A percentile compares a stretch with the other conserved stretches of the same genome.
These are phyloP conservation scores for Linum tenue DNA, from an alignment of 345 rosid genomes.

Conservation along the genomic window DNA sequence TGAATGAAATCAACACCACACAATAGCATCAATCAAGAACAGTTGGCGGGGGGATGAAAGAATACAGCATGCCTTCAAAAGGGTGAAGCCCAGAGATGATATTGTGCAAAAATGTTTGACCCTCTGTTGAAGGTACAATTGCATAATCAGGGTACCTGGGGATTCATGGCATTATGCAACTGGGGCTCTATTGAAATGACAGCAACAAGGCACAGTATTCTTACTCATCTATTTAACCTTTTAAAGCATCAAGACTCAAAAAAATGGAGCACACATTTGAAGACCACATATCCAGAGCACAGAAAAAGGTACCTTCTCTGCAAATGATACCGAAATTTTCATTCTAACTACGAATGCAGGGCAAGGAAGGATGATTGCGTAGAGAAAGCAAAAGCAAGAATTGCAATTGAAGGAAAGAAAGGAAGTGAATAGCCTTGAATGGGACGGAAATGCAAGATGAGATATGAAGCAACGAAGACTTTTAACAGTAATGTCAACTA, in stretches of 20 bases:
- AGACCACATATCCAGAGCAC: too few species aligned
- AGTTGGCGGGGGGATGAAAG: neutral
- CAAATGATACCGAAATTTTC: neutral
- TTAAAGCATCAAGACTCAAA: too few species aligned
- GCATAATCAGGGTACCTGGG: too few species aligned
- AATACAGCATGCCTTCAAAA: neutral
- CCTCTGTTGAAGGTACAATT: too few species aligned
- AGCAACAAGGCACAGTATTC: too few species aligned
- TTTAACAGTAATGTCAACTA: neutral
- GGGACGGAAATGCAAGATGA: neutral
- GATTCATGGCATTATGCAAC: too few species aligned
- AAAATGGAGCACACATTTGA: too few species aligned
- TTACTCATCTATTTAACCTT: too few species aligned
- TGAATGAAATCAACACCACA: neutral
- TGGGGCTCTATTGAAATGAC: too few species aligned
- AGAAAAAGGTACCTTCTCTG: neutral
- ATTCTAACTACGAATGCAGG: neutral
- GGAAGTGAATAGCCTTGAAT: neutral
- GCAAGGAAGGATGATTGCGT: neutral
- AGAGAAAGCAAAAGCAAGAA: neutral
- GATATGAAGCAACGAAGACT: neutral
- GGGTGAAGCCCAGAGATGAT: neutral
- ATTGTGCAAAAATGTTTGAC: too few species aligned
- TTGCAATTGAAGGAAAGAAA: neutral
- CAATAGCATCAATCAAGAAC: neutral